Evolutionary conservation across 768 basidiomycete species (phyloP), one percentile per base, ranked within the genome.

Genomic region (Kwoniella sp.): DNA sequence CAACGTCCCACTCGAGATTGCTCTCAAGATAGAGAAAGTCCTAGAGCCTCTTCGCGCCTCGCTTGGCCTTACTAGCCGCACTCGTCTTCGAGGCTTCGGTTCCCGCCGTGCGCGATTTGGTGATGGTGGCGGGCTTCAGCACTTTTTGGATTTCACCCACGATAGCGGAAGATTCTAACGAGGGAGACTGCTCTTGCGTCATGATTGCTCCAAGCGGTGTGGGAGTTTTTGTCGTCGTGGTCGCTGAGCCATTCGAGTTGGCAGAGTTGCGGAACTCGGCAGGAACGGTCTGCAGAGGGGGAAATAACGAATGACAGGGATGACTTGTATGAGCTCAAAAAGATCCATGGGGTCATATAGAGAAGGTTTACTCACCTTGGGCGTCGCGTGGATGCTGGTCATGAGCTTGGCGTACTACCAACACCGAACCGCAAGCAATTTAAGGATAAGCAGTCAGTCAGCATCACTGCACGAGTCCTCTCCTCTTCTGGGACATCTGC

Each of bases 321-420:
- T 52, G 28, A 67, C 9, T 63, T 73, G 59, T 17, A 13, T 22
- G 17, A 17, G 34, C 41, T 37, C 56, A 12, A 38, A 57, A 54
- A 70, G 60, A 52, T 13, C 48, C n/a, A n/a, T n/a, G n/a, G n/a
- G 48, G 25, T 9, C 30, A 57, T 37, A 8, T 28, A 7, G 3
- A 28, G 25, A n/a, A n/a, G n/a, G n/a, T 47, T 4, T 31, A 62
- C 86, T 83, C 58, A 85, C 86, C 68, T 88, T 86, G 11, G 91
- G 90, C 22, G 89, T 91, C 38, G 93, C 94, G 75, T 97, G 94
- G 20, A 97, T 91, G 67, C 87, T 88, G 26, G 93, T 94, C 73
- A 95, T 92, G 23, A 96, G 85, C 77, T 86, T 87, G 17, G 93
- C 93, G 59, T 93, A 88, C 68, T 86, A 47, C 55, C n/a, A n/a